These are phyloP conservation scores for Diaporthe ilicicola DNA, from an alignment of 2,329 filamentous ascomycete species.

Conservation along the genomic window DNA sequence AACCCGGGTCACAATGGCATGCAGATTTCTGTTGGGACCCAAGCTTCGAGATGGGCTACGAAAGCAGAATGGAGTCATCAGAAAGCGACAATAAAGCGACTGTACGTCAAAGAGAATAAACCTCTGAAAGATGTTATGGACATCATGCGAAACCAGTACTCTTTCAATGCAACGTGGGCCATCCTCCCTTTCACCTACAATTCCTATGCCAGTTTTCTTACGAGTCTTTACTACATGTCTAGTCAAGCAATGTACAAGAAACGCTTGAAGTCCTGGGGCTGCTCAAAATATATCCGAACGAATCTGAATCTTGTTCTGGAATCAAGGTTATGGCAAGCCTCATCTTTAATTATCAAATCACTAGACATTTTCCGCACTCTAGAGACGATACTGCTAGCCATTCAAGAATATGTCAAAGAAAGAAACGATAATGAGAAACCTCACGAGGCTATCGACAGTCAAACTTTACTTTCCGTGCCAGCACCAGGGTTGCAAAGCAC, in stretches of 20 bases:
- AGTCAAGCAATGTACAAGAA: slow-evolving; percentile 14
- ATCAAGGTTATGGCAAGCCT: background rate
- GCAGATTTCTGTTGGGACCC: background rate
- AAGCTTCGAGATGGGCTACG: background rate
- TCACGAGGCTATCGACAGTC: background rate
- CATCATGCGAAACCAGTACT: background rate
- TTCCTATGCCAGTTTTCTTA: background rate
- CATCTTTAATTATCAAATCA: background rate
- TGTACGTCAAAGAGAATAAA: slow-evolving; percentile 11
- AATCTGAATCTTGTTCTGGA: background rate
- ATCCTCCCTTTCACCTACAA: background rate
- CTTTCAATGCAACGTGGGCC: slow-evolving; percentile 1
- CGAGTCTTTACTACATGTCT: background rate
- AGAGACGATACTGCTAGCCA: background rate
- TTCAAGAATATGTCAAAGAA: background rate
- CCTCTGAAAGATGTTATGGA: background rate
- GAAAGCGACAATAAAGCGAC: background rate
- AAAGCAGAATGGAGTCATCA: background rate
- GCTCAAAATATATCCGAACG: background rate
- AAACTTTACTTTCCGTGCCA: background rate
- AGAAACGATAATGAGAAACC: background rate
- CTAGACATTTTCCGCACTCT: background rate
- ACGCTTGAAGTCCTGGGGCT: slow-evolving; percentile 8
- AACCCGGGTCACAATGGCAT: background rate
- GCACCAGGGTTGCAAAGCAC: too few species aligned